phyloP scores from a whole-genome alignment of 805 yeast genomes.

The Yueomyces sinensis region DNA sequence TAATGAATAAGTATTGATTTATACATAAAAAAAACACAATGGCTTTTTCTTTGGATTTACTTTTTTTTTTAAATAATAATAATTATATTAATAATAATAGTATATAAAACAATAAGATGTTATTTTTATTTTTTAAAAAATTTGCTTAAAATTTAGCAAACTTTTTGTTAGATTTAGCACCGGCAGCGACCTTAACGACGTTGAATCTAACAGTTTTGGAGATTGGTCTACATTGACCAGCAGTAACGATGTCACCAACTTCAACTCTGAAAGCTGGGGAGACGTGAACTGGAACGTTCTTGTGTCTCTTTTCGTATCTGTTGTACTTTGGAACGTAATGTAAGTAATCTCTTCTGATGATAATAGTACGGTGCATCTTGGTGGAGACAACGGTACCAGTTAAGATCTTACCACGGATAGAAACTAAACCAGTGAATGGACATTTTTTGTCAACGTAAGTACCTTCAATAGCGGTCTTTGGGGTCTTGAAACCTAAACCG shows the following conservation, averaged over 20 bases:
- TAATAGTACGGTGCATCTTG: conserved; percentile 99
- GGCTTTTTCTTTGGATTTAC: too few relatives aligned
- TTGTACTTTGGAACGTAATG: conserved; percentile 99
- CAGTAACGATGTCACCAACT: conserved; percentile 98
- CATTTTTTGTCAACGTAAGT: conserved; percentile 99
- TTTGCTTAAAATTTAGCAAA: conserved; percentile 96
- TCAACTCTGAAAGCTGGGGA: conserved; percentile 99
- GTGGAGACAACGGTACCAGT: conserved; percentile 99
- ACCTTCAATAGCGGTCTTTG: conserved; percentile 96
- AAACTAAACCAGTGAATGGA: conserved; percentile 94
- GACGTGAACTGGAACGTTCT: conserved; percentile 99
- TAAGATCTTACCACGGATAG: conserved; percentile 99
- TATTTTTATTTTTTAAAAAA: too few relatives aligned
- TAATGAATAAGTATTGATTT: too few relatives aligned
- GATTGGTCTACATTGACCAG: conserved; percentile 99
- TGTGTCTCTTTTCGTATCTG: conserved; percentile 99
- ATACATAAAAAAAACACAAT: too few relatives aligned
- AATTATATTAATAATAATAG: too few relatives aligned
- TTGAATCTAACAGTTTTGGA: conserved; percentile 99
- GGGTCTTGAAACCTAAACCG: conserved; percentile 99
- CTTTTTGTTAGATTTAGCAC: conserved; percentile 81
- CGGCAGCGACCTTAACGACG: conserved; percentile 89
- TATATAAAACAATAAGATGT: too few relatives aligned
- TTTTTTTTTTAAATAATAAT: too few relatives aligned
- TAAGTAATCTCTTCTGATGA: conserved; percentile 99